Evolutionary conservation across 73 alveolate species (phyloP).

Genomic region (Stentor roeselii): DNA sequence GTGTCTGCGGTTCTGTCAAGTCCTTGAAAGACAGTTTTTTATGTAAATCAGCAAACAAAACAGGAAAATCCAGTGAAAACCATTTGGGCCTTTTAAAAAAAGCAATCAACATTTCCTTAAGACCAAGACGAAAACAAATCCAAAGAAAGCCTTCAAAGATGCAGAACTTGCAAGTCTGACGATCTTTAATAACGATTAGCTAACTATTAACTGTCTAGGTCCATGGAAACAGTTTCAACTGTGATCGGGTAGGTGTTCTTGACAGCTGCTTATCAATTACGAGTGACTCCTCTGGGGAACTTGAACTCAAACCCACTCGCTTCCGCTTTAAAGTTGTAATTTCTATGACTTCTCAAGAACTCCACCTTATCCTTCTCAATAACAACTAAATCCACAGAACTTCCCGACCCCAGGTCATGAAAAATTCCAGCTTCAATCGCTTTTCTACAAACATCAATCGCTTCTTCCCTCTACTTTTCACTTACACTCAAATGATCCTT

Average conservation of each 20-base stretch:
- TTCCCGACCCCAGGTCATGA: conserved; percentile 98
- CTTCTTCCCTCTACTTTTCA: conserved; percentile 61
- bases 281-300: conserved; percentile 70
- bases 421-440: conserved; percentile 97
- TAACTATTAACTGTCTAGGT: conserved; percentile 6
- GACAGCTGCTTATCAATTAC: conserved; percentile 56
- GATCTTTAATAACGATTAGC: too few relatives aligned
- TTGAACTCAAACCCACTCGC: conserved; percentile 63
- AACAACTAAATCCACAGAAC: conserved; percentile 85
- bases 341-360: conserved; percentile 61
- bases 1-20: too few relatives aligned
- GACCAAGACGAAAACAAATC: too few relatives aligned
- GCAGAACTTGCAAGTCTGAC: too few relatives aligned
- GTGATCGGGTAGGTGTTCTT: conserved; percentile 21
- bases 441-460: conserved; percentile 66
- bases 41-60: too few relatives aligned
- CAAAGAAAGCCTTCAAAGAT: too few relatives aligned
- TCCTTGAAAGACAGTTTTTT: too few relatives aligned
- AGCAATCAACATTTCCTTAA: too few relatives aligned
- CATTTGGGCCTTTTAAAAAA: too few relatives aligned
- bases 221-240: neutral
- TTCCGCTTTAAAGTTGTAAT: conserved; percentile 71
- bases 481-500: conserved; percentile 73
- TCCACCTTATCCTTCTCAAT: conserved; percentile 74
- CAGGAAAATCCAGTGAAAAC: too few relatives aligned